Base-by-base conservation (phyloP, 1,284 basidiomycete genomes). In the Moesziomyces sp. region DNA sequence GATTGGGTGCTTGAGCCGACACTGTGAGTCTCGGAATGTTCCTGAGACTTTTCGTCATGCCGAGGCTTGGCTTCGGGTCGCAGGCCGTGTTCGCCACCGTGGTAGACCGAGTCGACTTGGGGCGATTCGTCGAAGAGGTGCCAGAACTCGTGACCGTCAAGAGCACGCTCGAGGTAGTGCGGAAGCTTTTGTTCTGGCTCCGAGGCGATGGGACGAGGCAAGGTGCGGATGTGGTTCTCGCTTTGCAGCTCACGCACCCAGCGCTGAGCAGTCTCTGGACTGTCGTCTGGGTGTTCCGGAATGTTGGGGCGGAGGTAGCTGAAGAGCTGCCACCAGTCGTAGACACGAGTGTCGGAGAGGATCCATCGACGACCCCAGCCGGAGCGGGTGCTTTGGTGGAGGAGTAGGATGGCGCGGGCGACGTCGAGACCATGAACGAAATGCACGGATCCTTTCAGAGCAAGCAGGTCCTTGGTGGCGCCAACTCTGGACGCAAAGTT, bases 341-440 rank as follows among this genome's bases (percentile, higher is more conserved):
- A 78, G 10, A 76, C 57, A 19, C 55, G 45, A 16, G 57, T 52
- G 40, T 78, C 76, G 6, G 76, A 77, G 16, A 79, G 47, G 53
- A 81, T 70, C 79, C 79, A 81, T 8, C 79, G 61, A 23, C 70
- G 51, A 11, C 69, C 75, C 71, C 66, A 72, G 13, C 71, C 68
- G 9, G 46, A 52, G 3, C 26, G 34, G 16, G 35, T 48, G 45
- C 69, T 74, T 1, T 67, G 45, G n/a, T 69, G 59, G 21, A 78
- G 59, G 7, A 74, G 61, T 4, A 79, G 34, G 24, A 79, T 66
- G 30, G 78, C 76, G 19, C 74, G 43, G 2, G 76, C 79, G 21
- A 81, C 76, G 18, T 81, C 79, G 28, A 63, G 38, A 5, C 79
- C 79, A 44, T 81, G 79, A 5, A 81, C 67, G 38, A 81, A 71